phyloP scores from a whole-genome alignment of 2,329 filamentous ascomycete genomes.

The Aspergillus ustus region DNA sequence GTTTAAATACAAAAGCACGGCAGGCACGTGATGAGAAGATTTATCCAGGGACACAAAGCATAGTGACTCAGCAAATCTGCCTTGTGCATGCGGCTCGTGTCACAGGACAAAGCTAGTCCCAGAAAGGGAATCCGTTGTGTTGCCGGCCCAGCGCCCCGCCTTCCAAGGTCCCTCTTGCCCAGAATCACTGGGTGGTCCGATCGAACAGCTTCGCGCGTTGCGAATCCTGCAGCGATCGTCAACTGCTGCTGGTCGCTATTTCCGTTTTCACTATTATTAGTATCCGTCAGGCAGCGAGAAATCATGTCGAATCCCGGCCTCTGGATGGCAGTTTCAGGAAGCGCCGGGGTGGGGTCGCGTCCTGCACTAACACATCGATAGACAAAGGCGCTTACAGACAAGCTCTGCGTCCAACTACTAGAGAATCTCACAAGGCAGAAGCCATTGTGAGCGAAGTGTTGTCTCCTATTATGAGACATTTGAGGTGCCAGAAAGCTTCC shows the following conservation, averaged over 20 bases:
- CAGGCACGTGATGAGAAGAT: no score
- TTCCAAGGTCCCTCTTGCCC: not conserved
- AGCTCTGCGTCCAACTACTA: not conserved
- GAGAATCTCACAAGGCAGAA: not conserved
- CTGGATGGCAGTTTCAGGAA: conserved; percentile 2
- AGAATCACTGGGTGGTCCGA: not conserved
- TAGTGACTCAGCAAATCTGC: not conserved
- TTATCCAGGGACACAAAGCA: no score
- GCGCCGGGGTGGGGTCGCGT: conserved; percentile 1
- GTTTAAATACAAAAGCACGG: no score
- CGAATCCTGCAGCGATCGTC: not conserved
- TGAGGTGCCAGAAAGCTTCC: not conserved
- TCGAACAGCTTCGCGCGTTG: not conserved
- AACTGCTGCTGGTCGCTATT: not conserved
- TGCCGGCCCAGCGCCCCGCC: no score
- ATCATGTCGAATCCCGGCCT: not conserved
- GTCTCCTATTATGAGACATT: not conserved
- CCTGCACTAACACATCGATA: not conserved
- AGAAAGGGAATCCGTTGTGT: not conserved
- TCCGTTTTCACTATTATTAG: not conserved
- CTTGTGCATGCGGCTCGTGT: not conserved
- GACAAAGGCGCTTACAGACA: conserved; percentile 4
- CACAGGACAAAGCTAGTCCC: not conserved
- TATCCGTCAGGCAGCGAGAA: not conserved
- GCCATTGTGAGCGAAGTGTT: not conserved